Evolutionary conservation across 2,329 filamentous ascomycete genomes (phyloP).

Genomic region (Neofusicoccum cordaticola): DNA sequence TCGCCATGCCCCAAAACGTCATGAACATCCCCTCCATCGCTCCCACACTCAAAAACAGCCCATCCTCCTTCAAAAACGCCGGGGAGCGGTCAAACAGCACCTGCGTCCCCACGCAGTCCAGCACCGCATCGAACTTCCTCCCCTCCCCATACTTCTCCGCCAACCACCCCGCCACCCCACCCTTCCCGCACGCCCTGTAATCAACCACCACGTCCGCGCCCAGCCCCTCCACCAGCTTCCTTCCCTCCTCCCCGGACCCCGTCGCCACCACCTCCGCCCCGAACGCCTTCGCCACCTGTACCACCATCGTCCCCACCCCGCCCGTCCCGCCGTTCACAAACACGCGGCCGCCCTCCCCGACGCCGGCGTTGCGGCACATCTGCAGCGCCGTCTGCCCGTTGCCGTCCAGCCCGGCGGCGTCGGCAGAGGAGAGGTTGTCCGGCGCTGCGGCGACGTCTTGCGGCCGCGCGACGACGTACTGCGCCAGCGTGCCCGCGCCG

Average conservation of each 20-base stretch:
- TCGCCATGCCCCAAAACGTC: constrained; percentile 36
- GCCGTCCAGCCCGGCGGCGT: constrained; percentile 41
- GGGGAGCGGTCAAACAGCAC: constrained; percentile 41
- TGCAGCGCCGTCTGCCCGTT: constrained; percentile 41
- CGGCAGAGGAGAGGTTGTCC: constrained; percentile 26
- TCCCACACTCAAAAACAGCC: constrained; percentile 40
- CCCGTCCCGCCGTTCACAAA: constrained; percentile 53
- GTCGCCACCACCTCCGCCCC: constrained; percentile 45
- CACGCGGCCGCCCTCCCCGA: constrained; percentile 40
- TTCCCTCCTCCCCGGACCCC: constrained; percentile 46
- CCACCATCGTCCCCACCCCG: constrained; percentile 47
- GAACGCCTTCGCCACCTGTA: constrained; percentile 44
- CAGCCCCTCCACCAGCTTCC: constrained; percentile 39
- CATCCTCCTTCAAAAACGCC: constrained; percentile 39
- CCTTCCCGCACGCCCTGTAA: not conserved
- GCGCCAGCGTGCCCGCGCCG: constrained; percentile 41
- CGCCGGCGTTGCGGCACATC: constrained; percentile 27
- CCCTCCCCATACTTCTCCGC: constrained; percentile 22
- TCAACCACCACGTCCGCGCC: constrained; percentile 45
- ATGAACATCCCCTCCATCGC: constrained; percentile 32
- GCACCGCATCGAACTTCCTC: constrained; percentile 42
- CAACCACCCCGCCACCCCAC: constrained; percentile 35
- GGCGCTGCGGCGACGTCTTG: constrained; percentile 34
- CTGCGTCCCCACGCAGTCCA: constrained; percentile 49
- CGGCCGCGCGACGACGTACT: constrained; percentile 39